Percentiles rank a stretch among this genome's conserved stretches.
These are phyloP conservation scores for Ailanthus altissimus DNA, from an alignment of 345 rosid species.

Conservation along the genomic window DNA sequence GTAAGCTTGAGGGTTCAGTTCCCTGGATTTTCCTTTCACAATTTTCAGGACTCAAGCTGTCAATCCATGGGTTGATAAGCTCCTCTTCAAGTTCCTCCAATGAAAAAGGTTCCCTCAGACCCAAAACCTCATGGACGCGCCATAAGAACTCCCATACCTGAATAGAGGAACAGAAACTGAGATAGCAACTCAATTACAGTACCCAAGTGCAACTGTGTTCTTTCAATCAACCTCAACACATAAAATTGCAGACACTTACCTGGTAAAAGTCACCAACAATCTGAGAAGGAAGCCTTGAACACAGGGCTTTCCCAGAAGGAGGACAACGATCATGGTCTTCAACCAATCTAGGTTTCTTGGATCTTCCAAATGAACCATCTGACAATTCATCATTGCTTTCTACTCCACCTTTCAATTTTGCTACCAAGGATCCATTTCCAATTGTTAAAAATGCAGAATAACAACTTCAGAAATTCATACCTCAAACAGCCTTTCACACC, in stretches of 20 bases:
- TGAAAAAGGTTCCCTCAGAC: slow-evolving; percentile 56
- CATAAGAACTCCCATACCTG: slow-evolving; percentile 81
- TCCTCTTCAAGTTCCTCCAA: slow-evolving; percentile 74
- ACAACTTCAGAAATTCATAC: slow-evolving; percentile 56
- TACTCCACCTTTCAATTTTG: slow-evolving; percentile 48
- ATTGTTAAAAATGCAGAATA: slow-evolving; percentile 48
- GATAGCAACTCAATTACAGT: neutral
- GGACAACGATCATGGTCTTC: slow-evolving; percentile 42
- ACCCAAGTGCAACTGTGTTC: slow-evolving; percentile 12
- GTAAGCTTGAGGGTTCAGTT: slow-evolving; percentile 33
- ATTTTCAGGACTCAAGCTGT: slow-evolving; percentile 39
- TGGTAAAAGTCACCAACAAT: slow-evolving; percentile 90
- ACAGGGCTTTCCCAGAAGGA: slow-evolving; percentile 69
- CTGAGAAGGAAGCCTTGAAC: slow-evolving; percentile 67
- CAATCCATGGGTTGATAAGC: slow-evolving; percentile 63
- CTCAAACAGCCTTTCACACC: slow-evolving; percentile 61
- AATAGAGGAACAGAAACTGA: slow-evolving; percentile 26
- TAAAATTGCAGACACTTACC: slow-evolving; percentile 44
- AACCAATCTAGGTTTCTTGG: slow-evolving; percentile 50
- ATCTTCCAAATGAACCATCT: slow-evolving; percentile 43
- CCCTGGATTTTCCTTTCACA: slow-evolving; percentile 35
- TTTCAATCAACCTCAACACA: slow-evolving; percentile 9
- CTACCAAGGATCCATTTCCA: slow-evolving; percentile 62
- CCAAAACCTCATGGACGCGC: slow-evolving; percentile 79
- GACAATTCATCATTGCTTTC: slow-evolving; percentile 36